Evolutionary conservation across 2,329 filamentous ascomycete genomes (phyloP), one percentile per base, ranked within the genome.

Genomic region (Aspergillus brasiliensis): DNA sequence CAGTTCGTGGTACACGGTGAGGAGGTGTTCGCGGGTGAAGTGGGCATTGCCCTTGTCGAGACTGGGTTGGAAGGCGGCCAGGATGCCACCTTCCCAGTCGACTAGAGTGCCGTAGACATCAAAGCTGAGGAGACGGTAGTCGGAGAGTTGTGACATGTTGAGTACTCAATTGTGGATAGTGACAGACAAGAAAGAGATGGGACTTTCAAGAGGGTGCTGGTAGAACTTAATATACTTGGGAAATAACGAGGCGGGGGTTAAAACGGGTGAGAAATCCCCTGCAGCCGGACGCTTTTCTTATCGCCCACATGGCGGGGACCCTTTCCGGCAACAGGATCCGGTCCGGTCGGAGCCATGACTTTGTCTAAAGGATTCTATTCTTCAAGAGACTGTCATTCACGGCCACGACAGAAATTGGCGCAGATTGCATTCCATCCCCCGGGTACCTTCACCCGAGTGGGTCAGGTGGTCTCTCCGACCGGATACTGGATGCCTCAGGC

Each of bases 81-180:
- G 74, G 58, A 91, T 83, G 60, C 89, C 89, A n/a, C 78, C 72
- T 73, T 92, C 88, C 89, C 89, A 92, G 79, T 93, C 89, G 61
- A 93, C 85, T 3, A 93, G 82, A 0, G 91, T 94, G 73, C 90
- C 90, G 74, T 91, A 93, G 78, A 90, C 87, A 76, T 94, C 90
- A 76, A 93, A 92, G 68, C 86, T 87, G 52, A 91, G 84, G 60
- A 85, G 75, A 23, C 75, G 76, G 71, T 80, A 83, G 56, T 77
- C 69, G 8, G 68, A 66, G 19, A 76, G 67, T 37, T 53, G 53
- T 17, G 69, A 58, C 70, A 73, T 74, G 49, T 10, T 23, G 10
- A 17, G n/a, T n/a, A 31, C 11, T 13, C 10, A 11, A 31, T 6
- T 44, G 11, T 23, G 8, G 40, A 44, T 13, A 8, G 3, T 42